Conservation (phyloP, 352 stramenopile species). For the Proteromonas lacertae region DNA sequence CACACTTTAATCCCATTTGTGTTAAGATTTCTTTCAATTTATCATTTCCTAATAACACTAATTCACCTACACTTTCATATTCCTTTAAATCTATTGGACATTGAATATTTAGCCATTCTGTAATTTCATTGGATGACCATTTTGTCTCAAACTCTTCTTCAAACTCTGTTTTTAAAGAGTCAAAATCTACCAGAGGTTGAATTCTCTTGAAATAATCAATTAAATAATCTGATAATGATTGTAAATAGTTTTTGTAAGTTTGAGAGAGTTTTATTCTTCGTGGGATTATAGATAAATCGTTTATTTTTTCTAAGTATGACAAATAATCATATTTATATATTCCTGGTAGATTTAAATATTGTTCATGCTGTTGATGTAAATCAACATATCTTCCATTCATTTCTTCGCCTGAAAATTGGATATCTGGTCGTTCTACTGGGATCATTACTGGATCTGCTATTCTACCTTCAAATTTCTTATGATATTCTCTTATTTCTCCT, state of each 20-base stretch:
- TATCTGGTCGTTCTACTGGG: background rate
- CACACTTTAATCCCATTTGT: slow-evolving; percentile 68
- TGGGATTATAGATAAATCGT: slow-evolving; percentile 1
- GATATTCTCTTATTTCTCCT: slow-evolving; percentile 19
- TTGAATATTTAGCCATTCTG: slow-evolving; percentile 15
- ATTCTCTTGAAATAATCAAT: slow-evolving; percentile 21
- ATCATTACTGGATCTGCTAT: background rate
- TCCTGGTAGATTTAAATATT: slow-evolving; percentile 6
- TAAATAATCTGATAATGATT: slow-evolving; percentile 21
- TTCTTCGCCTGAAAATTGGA: slow-evolving; percentile 20
- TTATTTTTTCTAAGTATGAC: slow-evolving; percentile 14
- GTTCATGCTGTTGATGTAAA: slow-evolving; percentile 16
- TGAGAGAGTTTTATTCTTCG: background rate
- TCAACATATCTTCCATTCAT: slow-evolving; percentile 33
- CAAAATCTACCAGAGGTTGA: slow-evolving; percentile 21
- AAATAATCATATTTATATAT: slow-evolving; percentile 19
- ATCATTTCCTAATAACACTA: slow-evolving; percentile 47
- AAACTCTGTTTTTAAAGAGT: slow-evolving; percentile 11
- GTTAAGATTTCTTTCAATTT: slow-evolving; percentile 53
- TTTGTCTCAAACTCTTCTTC: slow-evolving; percentile 16
- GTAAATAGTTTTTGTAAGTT: slow-evolving; percentile 6
- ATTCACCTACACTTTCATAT: slow-evolving; percentile 20
- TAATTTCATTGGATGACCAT: slow-evolving; percentile 16
- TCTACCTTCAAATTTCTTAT: slow-evolving; percentile 7
- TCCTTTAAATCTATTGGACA: slow-evolving; percentile 3